A percentile compares a stretch with the other conserved stretches of the same genome.
Conservation (phyloP, 2,329 filamentous ascomycete species). For the Fusarium setosum region DNA sequence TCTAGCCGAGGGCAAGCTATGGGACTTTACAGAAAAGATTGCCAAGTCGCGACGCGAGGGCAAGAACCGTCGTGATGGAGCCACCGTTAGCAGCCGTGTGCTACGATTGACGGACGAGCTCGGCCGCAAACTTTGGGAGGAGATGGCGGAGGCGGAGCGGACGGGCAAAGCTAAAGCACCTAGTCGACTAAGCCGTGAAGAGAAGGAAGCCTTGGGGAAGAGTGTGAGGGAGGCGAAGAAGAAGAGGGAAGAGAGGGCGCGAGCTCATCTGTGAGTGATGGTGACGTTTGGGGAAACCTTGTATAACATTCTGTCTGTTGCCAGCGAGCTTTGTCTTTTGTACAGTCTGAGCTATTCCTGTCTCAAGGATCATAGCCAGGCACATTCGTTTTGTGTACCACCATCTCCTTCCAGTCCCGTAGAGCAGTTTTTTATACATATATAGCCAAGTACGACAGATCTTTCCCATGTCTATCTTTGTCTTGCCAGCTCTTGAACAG, state of each 20-base stretch:
- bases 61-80: slow-evolving; percentile 95
- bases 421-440: slow-evolving; percentile 17
- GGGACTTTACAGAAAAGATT: slow-evolving; percentile 93
- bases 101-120: slow-evolving; percentile 80
- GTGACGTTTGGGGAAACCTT: neutral
- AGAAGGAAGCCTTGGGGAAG: slow-evolving; percentile 57
- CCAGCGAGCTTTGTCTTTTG: slow-evolving; percentile 13
- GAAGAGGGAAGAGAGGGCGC: slow-evolving; percentile 61
- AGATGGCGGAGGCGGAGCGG: slow-evolving; percentile 55
- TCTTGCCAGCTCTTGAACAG: slow-evolving; percentile 19
- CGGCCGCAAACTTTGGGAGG: slow-evolving; percentile 76
- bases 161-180: slow-evolving; percentile 51
- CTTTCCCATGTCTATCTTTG: neutral
- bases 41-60: slow-evolving; percentile 86
- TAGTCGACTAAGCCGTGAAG: slow-evolving; percentile 62
- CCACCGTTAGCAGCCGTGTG: slow-evolving; percentile 86
- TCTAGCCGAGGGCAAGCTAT: slow-evolving; percentile 79
- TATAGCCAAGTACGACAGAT: slow-evolving; percentile 7
- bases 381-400: neutral
- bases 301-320: slow-evolving; percentile 12
- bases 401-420: neutral
- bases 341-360: neutral
- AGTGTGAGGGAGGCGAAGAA: slow-evolving; percentile 59
- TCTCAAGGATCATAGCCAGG: neutral
- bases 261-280: slow-evolving; percentile 59